Evolutionary conservation across 305 asterid species (phyloP).

Genomic region (Euphrasia arctica): DNA sequence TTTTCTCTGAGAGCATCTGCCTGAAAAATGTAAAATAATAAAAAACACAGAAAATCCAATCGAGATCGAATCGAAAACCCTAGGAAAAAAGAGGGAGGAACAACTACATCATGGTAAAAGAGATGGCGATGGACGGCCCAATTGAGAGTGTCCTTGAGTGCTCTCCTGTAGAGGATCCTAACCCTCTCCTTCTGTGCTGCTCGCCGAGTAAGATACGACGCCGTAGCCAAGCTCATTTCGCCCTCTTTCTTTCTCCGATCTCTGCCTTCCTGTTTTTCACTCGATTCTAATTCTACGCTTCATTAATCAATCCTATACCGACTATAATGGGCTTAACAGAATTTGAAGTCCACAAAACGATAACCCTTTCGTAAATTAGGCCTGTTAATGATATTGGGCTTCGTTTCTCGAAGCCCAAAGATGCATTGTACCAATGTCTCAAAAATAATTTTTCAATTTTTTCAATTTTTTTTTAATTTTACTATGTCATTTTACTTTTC

Average conservation of each 20-base stretch:
- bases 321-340: background rate
- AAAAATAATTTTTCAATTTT: no score
- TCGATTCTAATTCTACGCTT: background rate
- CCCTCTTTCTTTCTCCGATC: conserved; percentile 21
- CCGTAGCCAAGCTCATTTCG: conserved; percentile 59
- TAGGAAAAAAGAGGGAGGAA: background rate
- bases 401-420: no score
- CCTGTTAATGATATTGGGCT: no score
- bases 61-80: conserved; percentile 17
- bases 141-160: conserved; percentile 92
- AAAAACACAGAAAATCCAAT: background rate
- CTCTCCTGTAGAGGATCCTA: conserved; percentile 80
- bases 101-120: conserved; percentile 74
- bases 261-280: conserved; percentile 8
- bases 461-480: no score
- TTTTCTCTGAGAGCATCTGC: conserved; percentile 66
- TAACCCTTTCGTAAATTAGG: no score
- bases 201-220: conserved; percentile 82
- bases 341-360: no score
- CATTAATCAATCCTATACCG: no score
- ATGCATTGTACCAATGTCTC: no score
- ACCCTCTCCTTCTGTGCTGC: conserved; percentile 98
- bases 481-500: no score
- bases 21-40: conserved; percentile 26
- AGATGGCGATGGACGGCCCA: conserved; percentile 99